Percentiles rank a stretch among this genome's conserved stretches.
phyloP scores from a whole-genome alignment of 352 stramenopile species.

The Thraustochytrium sp. region DNA sequence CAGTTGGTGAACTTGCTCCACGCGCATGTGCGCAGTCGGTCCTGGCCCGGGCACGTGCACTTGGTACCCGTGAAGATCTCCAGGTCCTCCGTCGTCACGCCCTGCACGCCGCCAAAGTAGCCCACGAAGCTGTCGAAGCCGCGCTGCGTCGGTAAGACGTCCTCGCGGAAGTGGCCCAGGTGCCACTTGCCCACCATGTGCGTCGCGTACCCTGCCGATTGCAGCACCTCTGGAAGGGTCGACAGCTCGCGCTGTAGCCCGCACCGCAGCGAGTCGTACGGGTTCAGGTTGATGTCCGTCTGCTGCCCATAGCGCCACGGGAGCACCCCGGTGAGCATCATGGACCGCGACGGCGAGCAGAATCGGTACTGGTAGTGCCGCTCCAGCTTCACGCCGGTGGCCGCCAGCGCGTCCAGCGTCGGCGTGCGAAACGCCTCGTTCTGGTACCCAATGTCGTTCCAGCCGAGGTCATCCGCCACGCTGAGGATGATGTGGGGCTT shows the following conservation, averaged over 20 bases:
- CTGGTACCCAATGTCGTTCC: not conserved
- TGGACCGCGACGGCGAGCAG: slow-evolving; percentile 46
- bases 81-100: not conserved
- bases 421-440: not conserved
- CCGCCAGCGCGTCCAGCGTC: not conserved
- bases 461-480: slow-evolving; percentile 38
- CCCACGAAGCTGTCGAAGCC: slow-evolving; percentile 50
- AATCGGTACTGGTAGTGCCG: slow-evolving; percentile 47
- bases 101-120: slow-evolving; percentile 3
- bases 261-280: not conserved
- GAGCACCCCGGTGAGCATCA: slow-evolving; percentile 44
- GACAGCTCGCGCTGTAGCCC: not conserved
- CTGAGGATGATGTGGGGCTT: slow-evolving; percentile 33
- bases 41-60: not conserved
- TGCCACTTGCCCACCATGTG: slow-evolving; percentile 51
- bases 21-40: not conserved
- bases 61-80: not conserved
- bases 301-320: slow-evolving; percentile 42
- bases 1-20: not conserved
- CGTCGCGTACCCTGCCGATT: slow-evolving; percentile 44
- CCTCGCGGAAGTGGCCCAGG: slow-evolving; percentile 12
- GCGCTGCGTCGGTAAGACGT: slow-evolving; percentile 37
- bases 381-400: not conserved
- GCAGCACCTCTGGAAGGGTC: slow-evolving; percentile 21
- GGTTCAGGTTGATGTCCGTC: slow-evolving; percentile 44